Evolutionary conservation across 306 rosid genomes (phyloP).

Genomic region (Quercus mongolica): DNA sequence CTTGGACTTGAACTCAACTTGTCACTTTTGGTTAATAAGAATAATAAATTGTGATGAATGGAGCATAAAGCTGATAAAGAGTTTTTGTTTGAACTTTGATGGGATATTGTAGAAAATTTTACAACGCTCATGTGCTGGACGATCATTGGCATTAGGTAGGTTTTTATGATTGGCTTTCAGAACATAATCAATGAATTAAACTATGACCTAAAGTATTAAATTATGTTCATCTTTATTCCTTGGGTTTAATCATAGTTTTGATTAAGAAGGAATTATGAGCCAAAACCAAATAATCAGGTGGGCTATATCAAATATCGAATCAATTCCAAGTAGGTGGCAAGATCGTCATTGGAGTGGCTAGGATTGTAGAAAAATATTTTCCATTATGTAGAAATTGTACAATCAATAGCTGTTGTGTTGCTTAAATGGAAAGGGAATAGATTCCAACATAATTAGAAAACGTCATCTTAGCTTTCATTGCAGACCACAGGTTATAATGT

Average conservation of each 20-base stretch:
- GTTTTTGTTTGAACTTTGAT: not conserved
- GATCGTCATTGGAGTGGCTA: not conserved
- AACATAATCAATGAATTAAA: not conserved
- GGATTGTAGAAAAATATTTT: not conserved
- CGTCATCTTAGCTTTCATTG: not conserved
- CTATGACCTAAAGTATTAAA: not conserved
- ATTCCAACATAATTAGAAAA: not conserved
- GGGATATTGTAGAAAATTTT: not conserved
- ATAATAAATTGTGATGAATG: too few relatives aligned
- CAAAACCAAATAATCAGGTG: constrained; percentile 2
- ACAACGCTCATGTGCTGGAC: constrained; percentile 32
- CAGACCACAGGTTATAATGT: constrained; percentile 18
- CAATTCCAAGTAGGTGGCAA: not conserved
- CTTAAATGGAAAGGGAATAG: not conserved
- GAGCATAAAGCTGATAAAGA: too few relatives aligned
- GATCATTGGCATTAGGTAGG: constrained; percentile 25
- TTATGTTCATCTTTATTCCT: not conserved
- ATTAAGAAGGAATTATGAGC: not conserved
- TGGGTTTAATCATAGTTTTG: not conserved
- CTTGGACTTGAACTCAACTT: too few relatives aligned
- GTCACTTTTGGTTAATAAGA: too few relatives aligned
- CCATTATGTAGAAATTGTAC: not conserved
- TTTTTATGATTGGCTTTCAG: not conserved
- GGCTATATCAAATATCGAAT: not conserved
- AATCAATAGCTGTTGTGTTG: not conserved